phyloP scores from a whole-genome alignment of 2,329 filamentous ascomycete genomes.

The Nothophoma quercina region DNA sequence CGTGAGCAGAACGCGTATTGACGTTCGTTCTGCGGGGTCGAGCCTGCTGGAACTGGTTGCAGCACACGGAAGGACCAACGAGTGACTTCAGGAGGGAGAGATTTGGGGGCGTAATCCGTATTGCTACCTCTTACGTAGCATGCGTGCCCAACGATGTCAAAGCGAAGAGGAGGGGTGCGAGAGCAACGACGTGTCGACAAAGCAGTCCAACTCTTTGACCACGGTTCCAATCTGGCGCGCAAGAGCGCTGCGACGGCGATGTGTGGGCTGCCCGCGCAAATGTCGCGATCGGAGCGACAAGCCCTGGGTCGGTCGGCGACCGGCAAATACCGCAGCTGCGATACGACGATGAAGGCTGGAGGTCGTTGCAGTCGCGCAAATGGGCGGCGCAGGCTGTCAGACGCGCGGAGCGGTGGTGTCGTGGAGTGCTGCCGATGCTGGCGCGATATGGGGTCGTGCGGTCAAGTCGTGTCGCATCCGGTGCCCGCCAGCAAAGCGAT shows the following conservation, averaged over 20 bases:
- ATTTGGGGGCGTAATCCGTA: background rate
- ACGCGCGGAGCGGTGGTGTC: constrained; percentile 19
- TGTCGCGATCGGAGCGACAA: constrained; percentile 31
- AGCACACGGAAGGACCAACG: background rate
- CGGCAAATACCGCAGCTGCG: constrained; percentile 38
- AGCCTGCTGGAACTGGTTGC: background rate
- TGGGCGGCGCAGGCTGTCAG: constrained; percentile 34
- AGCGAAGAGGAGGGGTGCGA: background rate
- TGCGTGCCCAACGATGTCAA: background rate
- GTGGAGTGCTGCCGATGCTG: constrained; percentile 28
- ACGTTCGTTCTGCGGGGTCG: background rate
- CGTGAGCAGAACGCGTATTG: constrained; percentile 15
- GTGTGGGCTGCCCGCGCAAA: constrained; percentile 25
- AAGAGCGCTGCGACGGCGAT: constrained; percentile 7
- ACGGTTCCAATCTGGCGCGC: background rate
- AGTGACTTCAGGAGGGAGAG: background rate
- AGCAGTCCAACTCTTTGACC: background rate
- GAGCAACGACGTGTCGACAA: background rate
- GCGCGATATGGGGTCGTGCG: constrained; percentile 37
- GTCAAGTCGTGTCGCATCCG: constrained; percentile 46
- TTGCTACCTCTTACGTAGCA: constrained; percentile 3
- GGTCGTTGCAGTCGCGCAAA: constrained; percentile 22
- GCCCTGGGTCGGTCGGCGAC: constrained; percentile 25
- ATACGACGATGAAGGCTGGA: constrained; percentile 25
- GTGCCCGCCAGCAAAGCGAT: constrained; percentile 38